These are phyloP conservation scores for Salvia rosmarinus DNA, from an alignment of 257 asterid genomes.

Conservation along the genomic window DNA sequence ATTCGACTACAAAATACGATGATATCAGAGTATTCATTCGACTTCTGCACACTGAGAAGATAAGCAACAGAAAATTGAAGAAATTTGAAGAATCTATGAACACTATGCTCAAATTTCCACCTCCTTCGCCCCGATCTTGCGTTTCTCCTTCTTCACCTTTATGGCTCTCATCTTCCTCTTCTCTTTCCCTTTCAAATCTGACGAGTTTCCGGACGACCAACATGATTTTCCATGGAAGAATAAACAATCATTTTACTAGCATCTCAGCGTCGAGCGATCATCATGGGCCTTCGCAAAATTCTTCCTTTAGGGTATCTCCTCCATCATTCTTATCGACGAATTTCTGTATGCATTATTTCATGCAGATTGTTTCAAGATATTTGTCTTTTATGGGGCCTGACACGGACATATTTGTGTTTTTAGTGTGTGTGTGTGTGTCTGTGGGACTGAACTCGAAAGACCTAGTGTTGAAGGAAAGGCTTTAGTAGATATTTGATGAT, in stretches of 20 bases:
- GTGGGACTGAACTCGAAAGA: no score
- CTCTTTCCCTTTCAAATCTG: slow-evolving; percentile 32
- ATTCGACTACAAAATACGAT: no score
- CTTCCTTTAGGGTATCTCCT: slow-evolving; percentile 48
- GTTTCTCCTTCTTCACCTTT: slow-evolving; percentile 29
- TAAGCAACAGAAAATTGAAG: neutral
- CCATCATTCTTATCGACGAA: neutral
- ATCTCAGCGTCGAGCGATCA: slow-evolving; percentile 47
- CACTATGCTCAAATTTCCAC: slow-evolving; percentile 33
- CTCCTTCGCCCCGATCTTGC: slow-evolving; percentile 33
- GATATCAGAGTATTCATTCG: no score
- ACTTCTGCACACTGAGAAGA: neutral
- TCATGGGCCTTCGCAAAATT: slow-evolving; percentile 36
- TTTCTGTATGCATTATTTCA: neutral
- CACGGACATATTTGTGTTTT: no score
- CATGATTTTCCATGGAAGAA: slow-evolving; percentile 26
- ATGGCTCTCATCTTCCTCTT: slow-evolving; percentile 29
- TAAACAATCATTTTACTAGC: slow-evolving; percentile 41
- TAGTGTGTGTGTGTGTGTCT: no score
- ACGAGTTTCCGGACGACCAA: slow-evolving; percentile 34
- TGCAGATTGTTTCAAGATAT: no score
- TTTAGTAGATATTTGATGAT: neutral
- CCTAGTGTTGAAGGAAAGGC: neutral
- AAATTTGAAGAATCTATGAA: neutral
- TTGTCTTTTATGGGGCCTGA: no score